A percentile compares a stretch with the other conserved stretches of the same genome.
Conservation (phyloP, 2,329 filamentous ascomycete species). For the Ambrosiella cleistominuta region DNA sequence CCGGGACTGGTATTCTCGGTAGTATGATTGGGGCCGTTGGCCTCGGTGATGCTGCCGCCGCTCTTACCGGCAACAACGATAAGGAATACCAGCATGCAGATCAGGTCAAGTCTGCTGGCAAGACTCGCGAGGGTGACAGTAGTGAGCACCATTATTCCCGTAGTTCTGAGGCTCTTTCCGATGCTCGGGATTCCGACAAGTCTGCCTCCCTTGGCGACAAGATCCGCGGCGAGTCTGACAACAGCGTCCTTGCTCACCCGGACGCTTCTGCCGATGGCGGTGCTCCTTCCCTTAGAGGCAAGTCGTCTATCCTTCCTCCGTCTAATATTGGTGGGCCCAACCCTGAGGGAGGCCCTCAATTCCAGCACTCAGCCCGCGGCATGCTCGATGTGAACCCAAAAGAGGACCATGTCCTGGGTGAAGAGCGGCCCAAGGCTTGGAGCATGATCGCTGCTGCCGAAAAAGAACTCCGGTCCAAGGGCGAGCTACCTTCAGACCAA, state of each 20-base stretch:
- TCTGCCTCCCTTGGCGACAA: neutral
- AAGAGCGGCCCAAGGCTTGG: constrained; percentile 11
- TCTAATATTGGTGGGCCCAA: neutral
- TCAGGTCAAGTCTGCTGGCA: neutral
- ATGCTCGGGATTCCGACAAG: neutral
- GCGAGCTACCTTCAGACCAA: constrained; percentile 7
- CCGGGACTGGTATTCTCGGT: constrained; percentile 1
- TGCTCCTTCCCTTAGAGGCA: neutral
- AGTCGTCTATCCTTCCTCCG: neutral
- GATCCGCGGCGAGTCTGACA: neutral
- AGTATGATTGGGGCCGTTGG: constrained; percentile 10
- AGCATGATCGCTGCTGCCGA: constrained; percentile 35
- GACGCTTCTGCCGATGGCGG: neutral
- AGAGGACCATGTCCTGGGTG: constrained; percentile 8
- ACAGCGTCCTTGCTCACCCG: neutral
- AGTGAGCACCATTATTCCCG: neutral
- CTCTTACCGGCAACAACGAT: neutral
- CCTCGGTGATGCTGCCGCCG: constrained; percentile 8
- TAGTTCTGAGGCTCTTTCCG: neutral
- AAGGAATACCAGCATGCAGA: neutral
- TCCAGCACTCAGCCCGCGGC: neutral
- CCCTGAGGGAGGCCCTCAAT: neutral
- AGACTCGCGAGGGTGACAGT: neutral
- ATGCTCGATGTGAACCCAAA: constrained; percentile 8
- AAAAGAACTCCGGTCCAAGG: constrained; percentile 33